Percentiles rank a stretch among this genome's conserved stretches.
phyloP scores from a whole-genome alignment of 768 basidiomycete species.

The Mrakia gelida region DNA sequence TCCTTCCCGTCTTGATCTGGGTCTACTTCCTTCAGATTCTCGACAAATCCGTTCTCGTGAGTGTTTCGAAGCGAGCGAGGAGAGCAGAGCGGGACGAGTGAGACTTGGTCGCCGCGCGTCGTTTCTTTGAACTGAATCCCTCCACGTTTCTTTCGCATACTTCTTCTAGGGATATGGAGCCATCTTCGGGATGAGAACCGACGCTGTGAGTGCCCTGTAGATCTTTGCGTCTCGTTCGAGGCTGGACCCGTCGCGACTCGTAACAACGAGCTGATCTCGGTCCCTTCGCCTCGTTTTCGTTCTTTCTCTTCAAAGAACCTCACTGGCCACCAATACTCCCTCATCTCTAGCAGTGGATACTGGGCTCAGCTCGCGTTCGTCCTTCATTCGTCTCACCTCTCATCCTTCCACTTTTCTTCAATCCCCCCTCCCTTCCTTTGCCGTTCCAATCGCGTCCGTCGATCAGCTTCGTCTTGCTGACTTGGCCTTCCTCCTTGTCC shows the following conservation, averaged over 20 bases:
- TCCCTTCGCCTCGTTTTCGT: too few relatives aligned
- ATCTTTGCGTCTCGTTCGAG: too few relatives aligned
- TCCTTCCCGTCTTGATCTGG: slow-evolving; percentile 35
- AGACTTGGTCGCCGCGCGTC: neutral
- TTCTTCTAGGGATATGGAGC: slow-evolving; percentile 32
- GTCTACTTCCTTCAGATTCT: slow-evolving; percentile 44
- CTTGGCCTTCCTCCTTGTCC: neutral
- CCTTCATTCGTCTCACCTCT: neutral
- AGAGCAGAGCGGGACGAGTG: too few relatives aligned
- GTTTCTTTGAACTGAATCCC: neutral
- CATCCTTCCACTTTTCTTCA: too few relatives aligned
- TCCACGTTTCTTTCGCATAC: neutral
- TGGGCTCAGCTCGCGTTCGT: slow-evolving; percentile 35
- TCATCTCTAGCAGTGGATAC: slow-evolving; percentile 35
- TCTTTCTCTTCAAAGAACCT: neutral
- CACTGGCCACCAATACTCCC: slow-evolving; percentile 30
- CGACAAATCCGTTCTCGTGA: slow-evolving; percentile 10
- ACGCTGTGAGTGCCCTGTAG: slow-evolving; percentile 22
- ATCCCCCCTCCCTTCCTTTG: neutral
- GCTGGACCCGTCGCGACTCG: too few relatives aligned
- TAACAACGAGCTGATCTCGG: too few relatives aligned
- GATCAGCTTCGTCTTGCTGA: neutral
- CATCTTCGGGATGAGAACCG: slow-evolving; percentile 36
- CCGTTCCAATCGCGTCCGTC: neutral
- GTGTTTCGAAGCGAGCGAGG: neutral